A percentile compares a stretch with the other conserved stretches of the same genome.
phyloP scores from a whole-genome alignment of 208 protist genomes.

The Crithidia expoeki region DNA sequence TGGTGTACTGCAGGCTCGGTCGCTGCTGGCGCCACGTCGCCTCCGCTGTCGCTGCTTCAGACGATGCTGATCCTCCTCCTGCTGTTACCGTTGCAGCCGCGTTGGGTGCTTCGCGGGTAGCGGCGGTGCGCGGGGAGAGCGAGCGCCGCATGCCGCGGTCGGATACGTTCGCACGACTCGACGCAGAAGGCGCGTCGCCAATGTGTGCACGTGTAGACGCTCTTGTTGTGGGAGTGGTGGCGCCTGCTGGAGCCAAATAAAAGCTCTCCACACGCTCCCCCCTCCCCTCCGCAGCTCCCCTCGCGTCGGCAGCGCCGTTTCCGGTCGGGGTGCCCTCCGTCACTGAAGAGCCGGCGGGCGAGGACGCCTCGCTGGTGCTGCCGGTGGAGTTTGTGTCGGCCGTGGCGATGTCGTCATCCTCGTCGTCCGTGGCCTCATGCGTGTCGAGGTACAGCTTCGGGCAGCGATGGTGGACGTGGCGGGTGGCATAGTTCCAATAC shows the following conservation, averaged over 20 bases:
- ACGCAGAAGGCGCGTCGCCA: not conserved
- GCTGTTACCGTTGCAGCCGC: not conserved
- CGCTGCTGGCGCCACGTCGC: not conserved
- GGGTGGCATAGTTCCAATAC: conserved; percentile 48
- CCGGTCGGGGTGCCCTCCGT: not conserved
- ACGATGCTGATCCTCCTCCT: no score
- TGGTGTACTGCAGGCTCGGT: conserved; percentile 1
- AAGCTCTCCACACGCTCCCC: not conserved
- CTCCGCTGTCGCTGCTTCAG: not conserved
- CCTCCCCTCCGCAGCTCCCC: not conserved
- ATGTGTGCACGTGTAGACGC: conserved; percentile 5
- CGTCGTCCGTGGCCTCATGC: conserved; percentile 35
- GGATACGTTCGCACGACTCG: conserved; percentile 10
- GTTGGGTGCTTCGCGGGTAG: not conserved
- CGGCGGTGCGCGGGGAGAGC: conserved; percentile 18
- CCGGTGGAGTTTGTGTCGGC: conserved; percentile 14
- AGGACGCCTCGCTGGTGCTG: conserved; percentile 15
- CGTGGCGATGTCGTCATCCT: conserved; percentile 23
- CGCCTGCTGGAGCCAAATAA: not conserved
- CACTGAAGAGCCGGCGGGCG: not conserved
- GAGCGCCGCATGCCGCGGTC: conserved; percentile 18
- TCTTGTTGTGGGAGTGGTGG: not conserved
- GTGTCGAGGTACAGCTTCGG: conserved; percentile 53
- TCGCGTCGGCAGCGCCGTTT: not conserved
- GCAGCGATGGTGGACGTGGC: conserved; percentile 60